Base-by-base conservation (phyloP, 2,329 filamentous ascomycete species). In the Calonectria pauciramosa region DNA sequence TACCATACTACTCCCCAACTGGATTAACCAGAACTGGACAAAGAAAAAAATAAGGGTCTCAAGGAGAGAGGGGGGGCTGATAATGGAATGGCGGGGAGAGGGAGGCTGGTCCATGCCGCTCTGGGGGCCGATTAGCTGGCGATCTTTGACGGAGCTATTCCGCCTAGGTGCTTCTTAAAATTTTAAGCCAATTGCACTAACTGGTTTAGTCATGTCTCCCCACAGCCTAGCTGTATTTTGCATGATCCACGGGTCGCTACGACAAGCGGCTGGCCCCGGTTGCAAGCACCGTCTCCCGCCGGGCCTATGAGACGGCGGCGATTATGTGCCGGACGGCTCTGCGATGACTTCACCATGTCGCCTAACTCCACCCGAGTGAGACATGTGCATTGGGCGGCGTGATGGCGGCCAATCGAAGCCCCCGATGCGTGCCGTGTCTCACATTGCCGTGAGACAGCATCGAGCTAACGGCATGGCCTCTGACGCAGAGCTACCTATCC, bases 251-350 rank as follows among this genome's bases (percentile, higher is more conserved):
- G 49, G 54, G 49, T 54, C 47, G 34, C 51, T 68, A 67, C 59
- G 20, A 65, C 59, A 49, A 59, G 66, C 71, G 71, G 66, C 71
- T 70, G 51, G 67, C 60, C 71, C 71, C 67, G 67, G 38, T 36
- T 36, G 49, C 63, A 73, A 60, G 67, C 67, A 60, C 60, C 41
- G 59, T 54, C 4, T 20, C 41, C 34, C n/a, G 41, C 10, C 41
- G n/a, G 26, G 20, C 71, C 71, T 70, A 70, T 70, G 32, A 47
- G 51, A 36, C 20, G 20, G 34, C 71, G 5, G 18, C 49, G 66
- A 70, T 67, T 60, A 68, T 56, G n/a, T 41, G 34, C 60, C 68
- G 28, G 49, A 23, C n/a, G 52, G 28, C 34, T 63, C 36, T 68
- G 64, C 13, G 41, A 67, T 70, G 71, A 44, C 71, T 67, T 70